These are phyloP conservation scores for Beta vulgaris DNA, from an alignment of 148 eudicot genomes.

Conservation along the genomic window DNA sequence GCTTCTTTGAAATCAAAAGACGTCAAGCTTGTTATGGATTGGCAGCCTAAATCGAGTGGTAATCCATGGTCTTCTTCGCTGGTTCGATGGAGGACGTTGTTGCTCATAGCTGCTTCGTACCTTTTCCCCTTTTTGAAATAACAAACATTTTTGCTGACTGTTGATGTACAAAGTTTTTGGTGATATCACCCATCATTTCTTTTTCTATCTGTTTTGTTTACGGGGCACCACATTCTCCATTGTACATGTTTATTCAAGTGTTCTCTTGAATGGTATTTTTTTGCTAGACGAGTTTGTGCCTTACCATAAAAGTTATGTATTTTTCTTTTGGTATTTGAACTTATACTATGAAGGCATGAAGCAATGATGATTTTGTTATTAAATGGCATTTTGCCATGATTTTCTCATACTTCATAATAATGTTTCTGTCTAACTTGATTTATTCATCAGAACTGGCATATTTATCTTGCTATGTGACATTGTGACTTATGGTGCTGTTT, in stretches of 20 bases:
- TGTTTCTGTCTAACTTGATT: background rate
- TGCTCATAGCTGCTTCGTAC: background rate
- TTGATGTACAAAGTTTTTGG: background rate
- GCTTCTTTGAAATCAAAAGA: conserved; percentile 67
- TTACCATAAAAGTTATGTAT: too few relatives aligned
- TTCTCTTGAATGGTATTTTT: background rate
- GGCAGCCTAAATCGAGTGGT: conserved; percentile 54
- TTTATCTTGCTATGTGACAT: background rate
- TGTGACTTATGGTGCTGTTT: background rate
- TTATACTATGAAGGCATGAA: too few relatives aligned
- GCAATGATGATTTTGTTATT: background rate
- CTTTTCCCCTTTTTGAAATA: too few relatives aligned
- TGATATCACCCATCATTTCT: background rate
- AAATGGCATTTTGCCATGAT: background rate
- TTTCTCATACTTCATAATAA: background rate
- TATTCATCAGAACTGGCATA: background rate
- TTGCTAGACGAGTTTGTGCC: background rate
- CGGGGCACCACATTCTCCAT: background rate
- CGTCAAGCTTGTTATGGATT: conserved; percentile 67
- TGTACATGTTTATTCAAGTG: background rate
- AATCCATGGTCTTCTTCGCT: conserved; percentile 8
- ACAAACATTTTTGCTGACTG: background rate
- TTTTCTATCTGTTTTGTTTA: background rate
- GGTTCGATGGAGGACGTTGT: background rate
- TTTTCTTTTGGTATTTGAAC: background rate